phyloP scores from a whole-genome alignment of 441 rosid genomes.

The Gossypium trilobum region DNA sequence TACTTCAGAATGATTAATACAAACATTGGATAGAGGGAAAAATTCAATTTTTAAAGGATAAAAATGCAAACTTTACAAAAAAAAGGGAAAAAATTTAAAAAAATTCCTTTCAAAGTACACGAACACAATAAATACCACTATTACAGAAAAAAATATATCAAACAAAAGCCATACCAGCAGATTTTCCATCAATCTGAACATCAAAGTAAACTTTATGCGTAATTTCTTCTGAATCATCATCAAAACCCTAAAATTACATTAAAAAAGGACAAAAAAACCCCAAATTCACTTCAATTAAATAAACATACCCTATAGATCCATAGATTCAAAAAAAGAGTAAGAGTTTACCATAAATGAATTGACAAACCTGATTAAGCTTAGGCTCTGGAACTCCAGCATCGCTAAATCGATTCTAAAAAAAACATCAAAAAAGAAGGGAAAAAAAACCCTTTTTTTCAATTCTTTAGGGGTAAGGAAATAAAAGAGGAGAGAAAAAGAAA shows the following conservation, averaged over 20 bases:
- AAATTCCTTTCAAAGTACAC: not conserved
- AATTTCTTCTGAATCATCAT: conserved; percentile 42
- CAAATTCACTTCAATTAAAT: not conserved
- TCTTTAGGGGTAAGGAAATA: not conserved
- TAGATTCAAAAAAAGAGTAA: not conserved
- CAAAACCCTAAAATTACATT: not conserved
- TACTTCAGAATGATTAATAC: not conserved
- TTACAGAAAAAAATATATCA: not conserved
- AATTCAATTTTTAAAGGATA: not conserved
- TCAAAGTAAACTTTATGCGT: conserved; percentile 83
- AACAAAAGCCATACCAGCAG: conserved; percentile 37
- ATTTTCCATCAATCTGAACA: conserved; percentile 62
- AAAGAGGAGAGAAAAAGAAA: not conserved
- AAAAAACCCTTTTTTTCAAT: not conserved
- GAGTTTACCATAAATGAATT: not conserved
- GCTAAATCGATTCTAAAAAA: conserved; percentile 41
- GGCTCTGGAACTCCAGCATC: conserved; percentile 37
- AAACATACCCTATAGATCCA: not conserved
- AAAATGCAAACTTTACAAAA: not conserved
- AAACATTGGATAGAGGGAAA: not conserved
- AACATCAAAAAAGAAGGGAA: not conserved
- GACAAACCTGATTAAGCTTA: conserved; percentile 30
- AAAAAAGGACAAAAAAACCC: not conserved
- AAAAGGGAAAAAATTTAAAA: not conserved
- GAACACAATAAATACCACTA: not conserved